phyloP scores from a whole-genome alignment of 805 yeast species.

The Monosporozyma yasuniensis region DNA sequence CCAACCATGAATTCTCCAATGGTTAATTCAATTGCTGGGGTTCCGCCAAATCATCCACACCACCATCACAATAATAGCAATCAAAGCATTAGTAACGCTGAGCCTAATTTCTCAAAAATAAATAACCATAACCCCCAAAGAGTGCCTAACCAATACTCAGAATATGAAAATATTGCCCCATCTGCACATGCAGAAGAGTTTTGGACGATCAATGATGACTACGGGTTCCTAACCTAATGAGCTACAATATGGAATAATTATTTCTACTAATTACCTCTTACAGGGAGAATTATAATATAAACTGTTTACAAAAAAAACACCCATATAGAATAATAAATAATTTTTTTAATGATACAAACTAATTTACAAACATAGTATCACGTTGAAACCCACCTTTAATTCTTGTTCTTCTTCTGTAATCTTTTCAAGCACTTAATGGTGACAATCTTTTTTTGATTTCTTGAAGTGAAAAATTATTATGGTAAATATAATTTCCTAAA shows the following conservation, averaged over 20 bases:
- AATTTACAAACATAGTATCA: background rate
- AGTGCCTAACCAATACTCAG: background rate
- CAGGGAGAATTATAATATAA: background rate
- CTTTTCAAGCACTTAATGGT: too few relatives aligned
- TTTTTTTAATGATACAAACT: background rate
- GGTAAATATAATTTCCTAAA: background rate
- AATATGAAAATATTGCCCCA: conserved; percentile 4
- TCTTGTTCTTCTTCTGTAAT: background rate
- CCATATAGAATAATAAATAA: background rate
- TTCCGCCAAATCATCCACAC: background rate
- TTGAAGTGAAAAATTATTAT: background rate
- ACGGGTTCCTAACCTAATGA: conserved; percentile 36
- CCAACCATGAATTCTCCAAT: background rate
- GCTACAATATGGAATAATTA: background rate
- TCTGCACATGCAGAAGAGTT: conserved; percentile 36
- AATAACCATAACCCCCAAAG: background rate
- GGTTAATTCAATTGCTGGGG: background rate
- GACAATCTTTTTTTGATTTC: background rate
- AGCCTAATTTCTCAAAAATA: background rate
- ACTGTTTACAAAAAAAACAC: background rate
- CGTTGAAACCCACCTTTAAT: background rate
- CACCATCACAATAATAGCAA: background rate
- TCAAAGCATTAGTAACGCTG: background rate
- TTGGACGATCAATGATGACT: conserved; percentile 41
- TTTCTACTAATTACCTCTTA: background rate